These are phyloP conservation scores for Knufia petricola DNA, from an alignment of 2,329 filamentous ascomycete species.

Conservation along the genomic window DNA sequence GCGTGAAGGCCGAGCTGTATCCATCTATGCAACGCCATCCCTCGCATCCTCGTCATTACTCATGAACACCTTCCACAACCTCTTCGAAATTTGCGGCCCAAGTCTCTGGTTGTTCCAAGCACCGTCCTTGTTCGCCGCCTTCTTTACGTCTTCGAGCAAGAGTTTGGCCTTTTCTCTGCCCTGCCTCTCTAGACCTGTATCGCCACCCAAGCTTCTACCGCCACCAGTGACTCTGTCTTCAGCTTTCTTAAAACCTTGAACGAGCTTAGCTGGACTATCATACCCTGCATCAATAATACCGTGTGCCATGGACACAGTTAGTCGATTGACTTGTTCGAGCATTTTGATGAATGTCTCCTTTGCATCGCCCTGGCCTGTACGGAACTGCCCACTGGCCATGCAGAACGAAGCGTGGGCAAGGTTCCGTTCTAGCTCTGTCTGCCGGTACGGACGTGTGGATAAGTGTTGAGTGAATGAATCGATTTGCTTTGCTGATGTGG, in stretches of 20 bases:
- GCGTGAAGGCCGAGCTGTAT: neutral
- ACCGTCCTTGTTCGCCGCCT: slow-evolving; percentile 41
- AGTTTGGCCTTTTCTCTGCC: slow-evolving; percentile 42
- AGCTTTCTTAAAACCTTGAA: slow-evolving; percentile 46
- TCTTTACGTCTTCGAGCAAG: slow-evolving; percentile 52
- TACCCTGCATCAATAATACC: slow-evolving; percentile 54
- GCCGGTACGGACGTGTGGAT: slow-evolving; percentile 62
- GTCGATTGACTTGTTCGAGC: slow-evolving; percentile 63
- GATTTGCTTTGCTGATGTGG: slow-evolving; percentile 65
- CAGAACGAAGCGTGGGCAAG: slow-evolving; percentile 55
- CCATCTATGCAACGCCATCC: slow-evolving; percentile 27
- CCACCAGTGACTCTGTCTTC: neutral
- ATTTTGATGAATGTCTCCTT: slow-evolving; percentile 62
- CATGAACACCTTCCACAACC: slow-evolving; percentile 42
- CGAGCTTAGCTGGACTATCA: slow-evolving; percentile 47
- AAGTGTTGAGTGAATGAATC: slow-evolving; percentile 67
- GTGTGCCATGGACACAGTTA: slow-evolving; percentile 63
- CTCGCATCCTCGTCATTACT: slow-evolving; percentile 36
- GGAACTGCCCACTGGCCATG: slow-evolving; percentile 70
- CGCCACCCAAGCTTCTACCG: neutral
- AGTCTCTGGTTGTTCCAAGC: slow-evolving; percentile 36
- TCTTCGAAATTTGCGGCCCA: slow-evolving; percentile 39
- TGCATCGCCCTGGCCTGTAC: slow-evolving; percentile 52
- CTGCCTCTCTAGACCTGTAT: neutral
- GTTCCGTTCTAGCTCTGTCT: slow-evolving; percentile 37